Conservation (phyloP, 2,329 filamentous ascomycete genomes). For the Furcasterigmium sp. region DNA sequence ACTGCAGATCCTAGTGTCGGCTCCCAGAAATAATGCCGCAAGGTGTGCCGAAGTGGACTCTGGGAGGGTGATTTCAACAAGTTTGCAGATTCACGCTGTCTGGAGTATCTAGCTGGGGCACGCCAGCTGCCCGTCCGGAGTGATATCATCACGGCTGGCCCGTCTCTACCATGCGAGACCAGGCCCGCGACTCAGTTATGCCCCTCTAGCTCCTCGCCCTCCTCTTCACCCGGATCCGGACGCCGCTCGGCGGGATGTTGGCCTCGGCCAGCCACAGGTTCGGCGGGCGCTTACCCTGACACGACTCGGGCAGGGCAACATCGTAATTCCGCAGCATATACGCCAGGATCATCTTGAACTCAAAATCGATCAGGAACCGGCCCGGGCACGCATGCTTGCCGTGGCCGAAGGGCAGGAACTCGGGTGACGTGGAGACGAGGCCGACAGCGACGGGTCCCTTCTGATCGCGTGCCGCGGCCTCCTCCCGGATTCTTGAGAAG, state of each 20-base stretch:
- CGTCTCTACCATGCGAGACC: no score
- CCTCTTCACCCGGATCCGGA: conserved; percentile 7
- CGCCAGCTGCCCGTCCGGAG: no score
- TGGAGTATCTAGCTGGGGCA: no score
- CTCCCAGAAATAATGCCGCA: no score
- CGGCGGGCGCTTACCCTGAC: conserved; percentile 8
- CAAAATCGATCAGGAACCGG: conserved; percentile 22
- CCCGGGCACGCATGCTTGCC: conserved; percentile 27
- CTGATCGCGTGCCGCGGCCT: conserved; percentile 15
- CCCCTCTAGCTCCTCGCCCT: background rate
- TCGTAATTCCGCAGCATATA: conserved; percentile 10
- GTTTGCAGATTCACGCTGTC: no score
- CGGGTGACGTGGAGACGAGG: conserved; percentile 23
- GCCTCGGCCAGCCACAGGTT: conserved; percentile 12
- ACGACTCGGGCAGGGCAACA: conserved; percentile 9
- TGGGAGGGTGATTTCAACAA: no score
- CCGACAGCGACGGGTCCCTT: conserved; percentile 5
- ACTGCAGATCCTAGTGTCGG: no score
- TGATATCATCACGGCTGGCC: no score
- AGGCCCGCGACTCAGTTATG: no score
- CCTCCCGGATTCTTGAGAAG: conserved; percentile 29
- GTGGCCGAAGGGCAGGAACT: conserved; percentile 27
- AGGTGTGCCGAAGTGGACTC: no score
- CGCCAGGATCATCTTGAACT: conserved; percentile 23
- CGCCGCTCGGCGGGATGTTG: conserved; percentile 1